Evolutionary conservation across 169 alveolate species (phyloP).

Genomic region (Neospora caninum): DNA sequence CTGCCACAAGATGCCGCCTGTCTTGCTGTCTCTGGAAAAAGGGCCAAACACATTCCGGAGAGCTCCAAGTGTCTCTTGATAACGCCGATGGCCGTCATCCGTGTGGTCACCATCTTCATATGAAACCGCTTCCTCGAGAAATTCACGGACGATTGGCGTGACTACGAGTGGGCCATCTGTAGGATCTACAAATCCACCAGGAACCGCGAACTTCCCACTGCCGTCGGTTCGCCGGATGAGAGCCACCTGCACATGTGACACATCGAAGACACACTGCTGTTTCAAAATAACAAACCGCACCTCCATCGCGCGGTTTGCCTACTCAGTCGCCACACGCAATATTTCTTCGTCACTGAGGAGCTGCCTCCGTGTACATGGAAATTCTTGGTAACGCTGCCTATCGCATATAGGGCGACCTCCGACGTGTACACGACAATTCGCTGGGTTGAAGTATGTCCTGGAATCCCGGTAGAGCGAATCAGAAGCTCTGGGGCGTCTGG

Average conservation of each 20-base stretch:
- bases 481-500: no score
- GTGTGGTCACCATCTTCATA: neutral
- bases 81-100: neutral
- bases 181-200: conserved; percentile 64
- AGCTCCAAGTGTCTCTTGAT: conserved; percentile 4
- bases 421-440: no score
- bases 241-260: conserved; percentile 31
- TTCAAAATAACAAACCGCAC: no score
- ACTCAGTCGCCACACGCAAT: neutral
- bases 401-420: no score
- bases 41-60: conserved; percentile 32
- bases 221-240: conserved; percentile 53
- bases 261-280: neutral
- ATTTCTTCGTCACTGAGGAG: no score
- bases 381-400: no score
- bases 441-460: neutral
- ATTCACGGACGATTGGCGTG: conserved; percentile 26
- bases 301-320: neutral
- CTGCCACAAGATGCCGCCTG: neutral
- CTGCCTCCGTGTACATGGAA: no score
- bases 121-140: conserved; percentile 54
- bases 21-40: neutral
- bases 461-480: neutral
- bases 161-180: neutral
- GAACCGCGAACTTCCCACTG: conserved; percentile 47